Conservation (phyloP, 2,329 filamentous ascomycete species). For the Trichoderma hamatum region DNA sequence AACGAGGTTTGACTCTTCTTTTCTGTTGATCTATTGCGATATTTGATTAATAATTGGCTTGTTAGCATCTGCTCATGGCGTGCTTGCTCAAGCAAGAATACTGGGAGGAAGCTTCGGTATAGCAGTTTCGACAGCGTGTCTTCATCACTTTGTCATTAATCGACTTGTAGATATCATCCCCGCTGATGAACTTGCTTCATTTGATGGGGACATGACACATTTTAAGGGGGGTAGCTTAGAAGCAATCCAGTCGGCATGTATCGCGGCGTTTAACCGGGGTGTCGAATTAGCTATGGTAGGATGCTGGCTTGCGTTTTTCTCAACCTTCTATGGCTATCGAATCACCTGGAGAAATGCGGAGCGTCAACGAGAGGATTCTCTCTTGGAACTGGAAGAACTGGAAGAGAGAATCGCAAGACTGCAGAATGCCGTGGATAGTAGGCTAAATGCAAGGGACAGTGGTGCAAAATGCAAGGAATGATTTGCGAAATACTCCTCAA, state of each 20-base stretch:
- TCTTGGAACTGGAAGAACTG: conserved; percentile 29
- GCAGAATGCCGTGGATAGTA: too few relatives aligned
- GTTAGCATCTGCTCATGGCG: conserved; percentile 55
- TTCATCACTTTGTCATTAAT: conserved; percentile 39
- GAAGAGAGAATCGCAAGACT: background rate
- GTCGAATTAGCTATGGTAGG: conserved; percentile 52
- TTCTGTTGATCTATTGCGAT: conserved; percentile 27
- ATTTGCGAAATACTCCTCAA: too few relatives aligned
- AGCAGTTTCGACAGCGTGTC: conserved; percentile 53
- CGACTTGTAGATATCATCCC: conserved; percentile 38
- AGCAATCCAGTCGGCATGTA: conserved; percentile 45
- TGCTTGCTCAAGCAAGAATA: conserved; percentile 55
- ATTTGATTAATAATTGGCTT: background rate
- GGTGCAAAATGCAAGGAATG: background rate
- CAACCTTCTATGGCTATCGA: conserved; percentile 46
- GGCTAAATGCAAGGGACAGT: background rate
- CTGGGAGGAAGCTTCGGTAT: conserved; percentile 59
- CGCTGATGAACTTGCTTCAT: conserved; percentile 35
- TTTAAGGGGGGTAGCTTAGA: conserved; percentile 38
- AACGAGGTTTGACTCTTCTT: conserved; percentile 47
- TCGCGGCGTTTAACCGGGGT: conserved; percentile 49
- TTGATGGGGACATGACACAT: conserved; percentile 31
- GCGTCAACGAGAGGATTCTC: conserved; percentile 33
- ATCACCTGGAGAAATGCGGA: conserved; percentile 31
- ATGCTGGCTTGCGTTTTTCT: conserved; percentile 45